These are phyloP conservation scores for Ophioceras dolichostomum DNA, from an alignment of 2,329 filamentous ascomycete species.

Conservation along the genomic window DNA sequence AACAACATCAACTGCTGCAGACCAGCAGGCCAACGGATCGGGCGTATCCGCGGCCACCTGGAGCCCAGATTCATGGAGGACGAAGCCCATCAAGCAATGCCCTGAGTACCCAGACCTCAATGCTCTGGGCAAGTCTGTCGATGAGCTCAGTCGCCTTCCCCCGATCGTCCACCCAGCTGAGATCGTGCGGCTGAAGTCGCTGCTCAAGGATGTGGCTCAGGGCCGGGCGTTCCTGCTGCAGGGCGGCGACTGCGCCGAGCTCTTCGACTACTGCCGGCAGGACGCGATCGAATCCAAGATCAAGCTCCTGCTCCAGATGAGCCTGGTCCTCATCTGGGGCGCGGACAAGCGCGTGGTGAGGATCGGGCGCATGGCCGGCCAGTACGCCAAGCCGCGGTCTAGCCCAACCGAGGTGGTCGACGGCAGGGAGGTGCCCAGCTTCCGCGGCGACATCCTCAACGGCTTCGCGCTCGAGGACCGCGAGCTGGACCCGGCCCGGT, in stretches of 20 bases:
- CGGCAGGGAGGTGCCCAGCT: constrained; percentile 66
- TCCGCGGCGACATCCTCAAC: constrained; percentile 92
- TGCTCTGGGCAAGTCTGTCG: constrained; percentile 45
- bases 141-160: constrained; percentile 56
- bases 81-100: constrained; percentile 67
- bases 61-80: constrained; percentile 58
- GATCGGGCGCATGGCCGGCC: constrained; percentile 91
- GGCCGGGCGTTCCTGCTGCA: constrained; percentile 91
- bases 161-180: constrained; percentile 71
- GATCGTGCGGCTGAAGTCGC: constrained; percentile 67
- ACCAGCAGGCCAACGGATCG: no score
- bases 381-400: constrained; percentile 92
- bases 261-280: constrained; percentile 93
- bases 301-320: constrained; percentile 95
- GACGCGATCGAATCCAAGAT: constrained; percentile 89
- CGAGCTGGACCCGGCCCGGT: constrained; percentile 66
- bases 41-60: constrained; percentile 27
- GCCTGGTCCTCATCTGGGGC: constrained; percentile 87
- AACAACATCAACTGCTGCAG: no score
- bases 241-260: constrained; percentile 92
- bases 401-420: constrained; percentile 57
- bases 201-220: constrained; percentile 72
- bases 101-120: constrained; percentile 54
- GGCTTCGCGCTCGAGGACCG: constrained; percentile 69
- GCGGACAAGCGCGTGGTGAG: constrained; percentile 71